These are phyloP conservation scores for Phytophthora vignae DNA, from an alignment of 352 stramenopile genomes.

Conservation along the genomic window DNA sequence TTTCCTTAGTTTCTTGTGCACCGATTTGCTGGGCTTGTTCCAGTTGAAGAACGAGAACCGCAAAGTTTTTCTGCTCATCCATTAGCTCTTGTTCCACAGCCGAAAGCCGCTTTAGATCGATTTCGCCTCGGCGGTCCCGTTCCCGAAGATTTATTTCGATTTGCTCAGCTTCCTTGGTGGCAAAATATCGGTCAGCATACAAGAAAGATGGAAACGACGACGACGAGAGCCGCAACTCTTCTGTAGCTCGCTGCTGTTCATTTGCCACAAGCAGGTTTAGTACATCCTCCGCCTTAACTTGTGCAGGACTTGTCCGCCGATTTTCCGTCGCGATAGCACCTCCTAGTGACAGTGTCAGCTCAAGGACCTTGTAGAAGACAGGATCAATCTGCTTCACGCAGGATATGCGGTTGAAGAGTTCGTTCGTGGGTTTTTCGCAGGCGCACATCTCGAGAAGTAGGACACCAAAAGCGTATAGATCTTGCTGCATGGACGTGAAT, in stretches of 20 bases:
- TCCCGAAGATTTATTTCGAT: constrained; percentile 35
- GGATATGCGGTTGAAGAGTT: constrained; percentile 62
- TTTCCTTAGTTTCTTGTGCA: constrained; percentile 5
- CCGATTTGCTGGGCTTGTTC: constrained; percentile 51
- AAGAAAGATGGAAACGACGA: constrained; percentile 58
- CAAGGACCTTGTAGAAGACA: constrained; percentile 48
- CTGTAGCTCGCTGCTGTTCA: constrained; percentile 26
- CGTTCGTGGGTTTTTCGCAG: constrained; percentile 56
- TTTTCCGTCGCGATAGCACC: constrained; percentile 3
- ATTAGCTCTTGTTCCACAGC: constrained; percentile 72
- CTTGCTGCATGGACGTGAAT: constrained; percentile 31
- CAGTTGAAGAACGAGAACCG: constrained; percentile 66
- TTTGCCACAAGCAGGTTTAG: constrained; percentile 38
- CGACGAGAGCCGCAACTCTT: constrained; percentile 11
- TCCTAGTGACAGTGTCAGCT: constrained; percentile 30
- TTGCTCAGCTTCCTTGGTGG: constrained; percentile 28
- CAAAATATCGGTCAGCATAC: constrained; percentile 59
- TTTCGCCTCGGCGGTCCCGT: constrained; percentile 38
- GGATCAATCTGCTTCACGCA: constrained; percentile 56
- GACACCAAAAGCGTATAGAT: constrained; percentile 77
- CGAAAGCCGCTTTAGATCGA: constrained; percentile 61
- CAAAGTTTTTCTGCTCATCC: constrained; percentile 77
- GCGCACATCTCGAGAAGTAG: constrained; percentile 78
- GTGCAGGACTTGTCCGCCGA: not conserved
- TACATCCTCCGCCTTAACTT: constrained; percentile 22